phyloP scores from a whole-genome alignment of 768 basidiomycete species.

The Hericium alpestre region DNA sequence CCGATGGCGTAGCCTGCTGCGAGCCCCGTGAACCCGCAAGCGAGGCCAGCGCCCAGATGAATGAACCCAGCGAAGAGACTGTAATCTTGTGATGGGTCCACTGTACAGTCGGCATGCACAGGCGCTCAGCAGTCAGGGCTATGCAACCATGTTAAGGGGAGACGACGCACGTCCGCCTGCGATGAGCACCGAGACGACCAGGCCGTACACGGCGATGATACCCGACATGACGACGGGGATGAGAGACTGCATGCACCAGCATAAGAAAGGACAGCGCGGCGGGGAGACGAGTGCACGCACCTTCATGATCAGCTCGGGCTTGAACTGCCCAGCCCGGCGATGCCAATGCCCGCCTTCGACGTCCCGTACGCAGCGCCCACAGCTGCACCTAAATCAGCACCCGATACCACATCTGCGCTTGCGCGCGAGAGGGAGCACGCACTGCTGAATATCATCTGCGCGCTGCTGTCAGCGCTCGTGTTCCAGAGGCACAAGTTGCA shows the following conservation, averaged over 20 bases:
- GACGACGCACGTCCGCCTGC: conserved; percentile 64
- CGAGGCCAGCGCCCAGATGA: conserved; percentile 87
- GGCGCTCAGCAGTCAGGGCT: not conserved
- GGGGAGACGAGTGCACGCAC: conserved; percentile 27
- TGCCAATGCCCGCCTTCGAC: conserved; percentile 96
- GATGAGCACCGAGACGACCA: conserved; percentile 98
- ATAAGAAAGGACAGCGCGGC: not conserved
- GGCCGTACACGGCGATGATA: conserved; percentile 99
- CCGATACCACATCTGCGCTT: not conserved
- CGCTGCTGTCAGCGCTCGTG: not conserved
- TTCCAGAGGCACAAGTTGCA: not conserved
- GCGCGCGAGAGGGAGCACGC: not conserved
- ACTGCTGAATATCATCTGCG: not conserved
- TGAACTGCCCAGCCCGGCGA: conserved; percentile 90
- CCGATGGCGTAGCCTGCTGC: conserved; percentile 97
- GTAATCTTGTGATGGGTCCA: conserved; percentile 9
- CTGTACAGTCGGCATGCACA: not conserved
- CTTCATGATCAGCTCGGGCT: conserved; percentile 98
- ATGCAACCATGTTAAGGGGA: not conserved
- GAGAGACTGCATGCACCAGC: conserved; percentile 1
- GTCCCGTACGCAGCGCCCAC: conserved; percentile 60
- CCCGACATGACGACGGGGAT: conserved; percentile 99
- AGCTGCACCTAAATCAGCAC: conserved; percentile 29
- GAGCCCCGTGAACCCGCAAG: conserved; percentile 89
- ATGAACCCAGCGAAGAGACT: conserved; percentile 87